A percentile compares a stretch with the other conserved stretches of the same genome.
Conservation (phyloP, 805 yeast species). For the Yarrowia sp. region DNA sequence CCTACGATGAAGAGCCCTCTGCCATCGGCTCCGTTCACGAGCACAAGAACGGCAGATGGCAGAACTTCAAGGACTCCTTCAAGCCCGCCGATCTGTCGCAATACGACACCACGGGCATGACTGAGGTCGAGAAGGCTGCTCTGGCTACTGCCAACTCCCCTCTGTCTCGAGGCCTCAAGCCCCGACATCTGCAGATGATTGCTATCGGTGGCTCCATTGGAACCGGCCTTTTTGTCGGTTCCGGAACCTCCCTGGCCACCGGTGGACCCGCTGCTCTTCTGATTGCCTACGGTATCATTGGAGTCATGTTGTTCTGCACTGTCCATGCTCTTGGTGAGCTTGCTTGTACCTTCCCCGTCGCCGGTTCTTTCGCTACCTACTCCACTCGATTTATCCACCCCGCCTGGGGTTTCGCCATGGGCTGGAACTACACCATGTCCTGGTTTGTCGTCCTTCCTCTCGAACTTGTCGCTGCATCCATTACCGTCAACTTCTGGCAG, state of each 20-base stretch:
- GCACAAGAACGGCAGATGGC: conserved; percentile 40
- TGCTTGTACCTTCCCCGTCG: conserved; percentile 64
- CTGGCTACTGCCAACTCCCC: conserved; percentile 62
- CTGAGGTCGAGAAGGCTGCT: conserved; percentile 52
- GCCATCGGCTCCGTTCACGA: conserved; percentile 26
- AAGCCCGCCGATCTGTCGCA: conserved; percentile 54
- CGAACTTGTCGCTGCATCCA: conserved; percentile 66
- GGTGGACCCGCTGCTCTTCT: conserved; percentile 73
- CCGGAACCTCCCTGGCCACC: conserved; percentile 59
- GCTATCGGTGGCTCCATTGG: conserved; percentile 84
- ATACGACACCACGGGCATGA: conserved; percentile 45
- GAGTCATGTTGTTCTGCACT: conserved; percentile 65
- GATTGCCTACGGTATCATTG: conserved; percentile 66
- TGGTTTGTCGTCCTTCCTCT: conserved; percentile 67
- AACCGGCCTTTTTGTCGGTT: conserved; percentile 74
- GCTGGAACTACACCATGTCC: conserved; percentile 68
- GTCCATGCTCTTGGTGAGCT: conserved; percentile 71
- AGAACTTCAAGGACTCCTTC: conserved; percentile 55
- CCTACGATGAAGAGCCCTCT: conserved; percentile 19
- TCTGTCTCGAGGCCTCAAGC: conserved; percentile 54
- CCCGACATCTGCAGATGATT: conserved; percentile 60
- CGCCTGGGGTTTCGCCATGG: conserved; percentile 70
- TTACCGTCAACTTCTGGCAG: conserved; percentile 62
- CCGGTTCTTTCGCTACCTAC: conserved; percentile 63
- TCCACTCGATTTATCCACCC: conserved; percentile 66